These are phyloP conservation scores for Hypoxylon rubiginosum DNA, from an alignment of 2,329 filamentous ascomycete genomes.

Conservation along the genomic window DNA sequence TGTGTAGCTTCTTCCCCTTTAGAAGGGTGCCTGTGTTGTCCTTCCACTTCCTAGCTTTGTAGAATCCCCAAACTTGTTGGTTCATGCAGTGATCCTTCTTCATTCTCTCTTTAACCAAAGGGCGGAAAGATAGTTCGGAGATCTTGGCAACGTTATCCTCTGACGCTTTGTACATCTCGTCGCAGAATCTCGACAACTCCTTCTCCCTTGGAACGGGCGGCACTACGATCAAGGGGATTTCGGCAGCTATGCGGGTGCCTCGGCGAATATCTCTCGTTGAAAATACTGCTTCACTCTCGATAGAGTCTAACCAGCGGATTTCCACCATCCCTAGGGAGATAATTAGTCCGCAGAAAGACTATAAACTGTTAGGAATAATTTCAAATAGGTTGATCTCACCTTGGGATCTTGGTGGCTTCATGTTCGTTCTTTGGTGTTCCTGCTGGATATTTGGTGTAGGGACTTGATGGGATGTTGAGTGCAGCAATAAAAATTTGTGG, in stretches of 20 bases:
- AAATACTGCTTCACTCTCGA: slow-evolving; percentile 31
- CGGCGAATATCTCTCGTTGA: slow-evolving; percentile 34
- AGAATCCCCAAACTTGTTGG: slow-evolving; percentile 19
- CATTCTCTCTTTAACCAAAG: background rate
- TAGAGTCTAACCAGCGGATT: slow-evolving; percentile 18
- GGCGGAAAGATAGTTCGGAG: slow-evolving; percentile 8
- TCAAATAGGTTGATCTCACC: background rate
- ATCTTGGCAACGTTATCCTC: slow-evolving; percentile 10
- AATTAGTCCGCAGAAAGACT: background rate
- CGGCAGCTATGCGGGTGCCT: slow-evolving; percentile 37
- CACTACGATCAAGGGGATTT: slow-evolving; percentile 32
- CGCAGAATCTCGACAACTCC: slow-evolving; percentile 28
- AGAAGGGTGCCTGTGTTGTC: slow-evolving; percentile 16
- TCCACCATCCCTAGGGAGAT: slow-evolving; percentile 21
- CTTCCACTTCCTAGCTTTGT: slow-evolving; percentile 26
- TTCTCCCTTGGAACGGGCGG: slow-evolving; percentile 24
- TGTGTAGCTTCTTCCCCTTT: slow-evolving; percentile 29
- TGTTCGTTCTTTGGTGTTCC: background rate
- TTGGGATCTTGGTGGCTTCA: slow-evolving; percentile 1
- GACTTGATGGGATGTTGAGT: background rate
- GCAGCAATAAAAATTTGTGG: background rate
- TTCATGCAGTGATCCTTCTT: slow-evolving; percentile 10
- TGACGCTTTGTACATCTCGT: slow-evolving; percentile 4
- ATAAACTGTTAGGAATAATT: background rate
- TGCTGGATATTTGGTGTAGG: background rate